These are phyloP conservation scores for Dictyostelium capitatum DNA, from an alignment of 78 protist species.

Conservation along the genomic window DNA sequence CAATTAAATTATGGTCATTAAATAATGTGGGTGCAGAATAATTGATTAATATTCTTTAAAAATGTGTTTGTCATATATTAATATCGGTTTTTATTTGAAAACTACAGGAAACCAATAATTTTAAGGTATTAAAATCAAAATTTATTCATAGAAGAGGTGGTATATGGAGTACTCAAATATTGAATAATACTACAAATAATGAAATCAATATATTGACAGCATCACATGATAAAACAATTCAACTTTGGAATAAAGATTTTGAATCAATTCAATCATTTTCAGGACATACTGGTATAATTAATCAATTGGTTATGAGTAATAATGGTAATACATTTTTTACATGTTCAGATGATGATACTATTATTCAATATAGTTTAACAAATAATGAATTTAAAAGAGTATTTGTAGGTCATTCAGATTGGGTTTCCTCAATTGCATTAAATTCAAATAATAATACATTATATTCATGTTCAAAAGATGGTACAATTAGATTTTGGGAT, in stretches of 20 bases:
- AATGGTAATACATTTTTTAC: background rate
- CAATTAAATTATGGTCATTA: constrained; percentile 38
- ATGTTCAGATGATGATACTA: constrained; percentile 57
- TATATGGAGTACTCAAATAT: constrained; percentile 40
- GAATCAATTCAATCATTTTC: constrained; percentile 4
- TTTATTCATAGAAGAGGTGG: constrained; percentile 72
- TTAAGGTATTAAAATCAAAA: constrained; percentile 59
- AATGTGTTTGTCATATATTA: no score
- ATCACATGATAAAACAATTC: constrained; percentile 74
- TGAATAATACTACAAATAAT: background rate
- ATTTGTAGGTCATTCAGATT: constrained; percentile 49
- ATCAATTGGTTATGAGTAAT: background rate
- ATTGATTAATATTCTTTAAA: no score
- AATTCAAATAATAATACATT: background rate
- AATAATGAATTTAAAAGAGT: constrained; percentile 37
- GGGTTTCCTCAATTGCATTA: constrained; percentile 25
- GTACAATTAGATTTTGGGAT: constrained; percentile 68
- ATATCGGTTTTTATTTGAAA: no score
- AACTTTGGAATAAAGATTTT: constrained; percentile 25
- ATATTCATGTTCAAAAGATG: constrained; percentile 33
- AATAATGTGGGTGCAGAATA: background rate
- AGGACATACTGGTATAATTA: constrained; percentile 61
- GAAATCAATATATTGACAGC: constrained; percentile 28
- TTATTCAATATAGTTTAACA: background rate
- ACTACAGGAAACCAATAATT: background rate